Base-by-base conservation (phyloP, 2,329 filamentous ascomycete genomes). In the Fusarium sp. region DNA sequence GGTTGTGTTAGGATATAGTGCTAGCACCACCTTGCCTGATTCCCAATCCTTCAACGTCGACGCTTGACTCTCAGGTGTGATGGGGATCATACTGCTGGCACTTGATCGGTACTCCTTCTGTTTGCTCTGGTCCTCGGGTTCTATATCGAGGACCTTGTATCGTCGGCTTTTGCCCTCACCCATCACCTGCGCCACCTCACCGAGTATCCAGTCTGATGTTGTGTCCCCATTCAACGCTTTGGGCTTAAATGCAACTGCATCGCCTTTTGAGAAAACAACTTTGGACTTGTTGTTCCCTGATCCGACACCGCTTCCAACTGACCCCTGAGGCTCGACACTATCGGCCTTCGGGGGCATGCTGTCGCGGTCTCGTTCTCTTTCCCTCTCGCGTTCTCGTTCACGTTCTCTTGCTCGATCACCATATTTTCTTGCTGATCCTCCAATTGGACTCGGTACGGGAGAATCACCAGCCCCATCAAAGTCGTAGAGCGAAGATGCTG, bases 1-100 rank as follows among this genome's bases (percentile, higher is more conserved):
- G 3, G 94, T 95, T 2, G 94, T 96, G 76, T 94, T 91, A 0
- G 94, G 94, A 78, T 96, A 96, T 66, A 94, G 85, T 0, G 94
- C 94, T 65, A 96, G 85, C 14, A 96, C 93, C 51, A 90, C 89
- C 79, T 92, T 93, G 49, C 93, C 92, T 44, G 89, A 83, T 41
- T 92, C 89, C 66, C 92, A 88, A 45, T 92, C 86, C 8, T 87
- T 83, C 22, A 92, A 84, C 6, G 82, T 90, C 70, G 82, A 84
- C 73, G 80, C 85, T 80, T 74, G 85, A 78, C 72, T 82, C 72
- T 84, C 83, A 0, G 89, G 86, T 5, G 93, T 92, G 64, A 96
- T 95, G 5, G 91, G 89, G 51, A 95, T 95, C 86, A 96, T 91
- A 78, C 89, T 93, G 79, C 89, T 91, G 3, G 93, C 93, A 48